These are phyloP conservation scores for Aspergillus ruber DNA, from an alignment of 2,329 filamentous ascomycete genomes.

Conservation along the genomic window DNA sequence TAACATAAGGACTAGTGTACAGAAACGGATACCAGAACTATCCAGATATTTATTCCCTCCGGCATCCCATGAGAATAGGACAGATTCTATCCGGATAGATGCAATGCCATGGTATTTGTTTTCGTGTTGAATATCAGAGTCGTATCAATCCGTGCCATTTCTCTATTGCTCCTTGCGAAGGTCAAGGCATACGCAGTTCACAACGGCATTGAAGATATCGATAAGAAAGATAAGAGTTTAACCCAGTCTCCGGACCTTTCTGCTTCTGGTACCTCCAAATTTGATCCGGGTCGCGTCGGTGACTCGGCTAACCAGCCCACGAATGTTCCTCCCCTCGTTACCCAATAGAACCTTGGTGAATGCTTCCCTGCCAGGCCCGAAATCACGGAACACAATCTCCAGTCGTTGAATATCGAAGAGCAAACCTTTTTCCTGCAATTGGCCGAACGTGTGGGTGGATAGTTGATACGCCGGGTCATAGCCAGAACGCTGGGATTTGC, in stretches of 20 bases:
- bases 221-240: constrained; percentile 24
- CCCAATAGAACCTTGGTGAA: constrained; percentile 84
- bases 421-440: constrained; percentile 76
- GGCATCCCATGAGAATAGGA: background rate
- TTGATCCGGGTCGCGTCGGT: constrained; percentile 85
- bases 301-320: constrained; percentile 69
- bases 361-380: constrained; percentile 80
- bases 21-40: background rate
- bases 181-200: background rate
- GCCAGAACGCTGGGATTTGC: constrained; percentile 67
- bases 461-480: constrained; percentile 94
- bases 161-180: background rate
- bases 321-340: constrained; percentile 69
- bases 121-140: background rate
- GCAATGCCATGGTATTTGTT: background rate
- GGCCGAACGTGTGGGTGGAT: constrained; percentile 72
- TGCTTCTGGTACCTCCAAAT: constrained; percentile 88
- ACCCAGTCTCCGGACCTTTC: constrained; percentile 73
- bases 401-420: constrained; percentile 67
- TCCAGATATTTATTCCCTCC: background rate
- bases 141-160: background rate
- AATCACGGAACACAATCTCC: constrained; percentile 78
- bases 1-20: background rate
- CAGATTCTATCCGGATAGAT: background rate
- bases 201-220: background rate